Base-by-base conservation (phyloP, 2,329 filamentous ascomycete species). In the Paecilomyces sp. region DNA sequence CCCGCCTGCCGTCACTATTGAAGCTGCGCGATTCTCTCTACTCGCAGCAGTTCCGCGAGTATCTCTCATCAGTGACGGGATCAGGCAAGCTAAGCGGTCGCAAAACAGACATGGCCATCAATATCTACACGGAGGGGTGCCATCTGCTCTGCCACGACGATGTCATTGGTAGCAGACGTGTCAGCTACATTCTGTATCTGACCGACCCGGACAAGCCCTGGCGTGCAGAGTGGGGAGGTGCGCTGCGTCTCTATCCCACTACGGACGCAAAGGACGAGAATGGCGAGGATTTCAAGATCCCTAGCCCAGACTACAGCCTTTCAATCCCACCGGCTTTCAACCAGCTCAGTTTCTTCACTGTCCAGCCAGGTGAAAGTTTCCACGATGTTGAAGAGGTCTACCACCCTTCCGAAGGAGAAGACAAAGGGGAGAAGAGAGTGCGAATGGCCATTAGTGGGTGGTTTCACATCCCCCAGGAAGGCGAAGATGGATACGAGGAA, bases 51-150 rank as follows among this genome's bases (percentile, higher is more conserved):
- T 99, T 99, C 78, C 88, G 94, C 70, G 83, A 90, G 78, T 97
- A 96, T 76, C 85, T 97, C 59, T 90, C 92, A 31, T 82, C 85
- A 58, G 90, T 99, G 70, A 96, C 93, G 13, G 87, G 87, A 61
- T 91, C 91, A 60, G 94, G 94, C 0, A 87, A 91, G 60, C 77
- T 99, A 70, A 96, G 91, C 69, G 94, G 92, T 1, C 85, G 85
- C 75, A 99, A 97, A 82, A 97, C 94, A 18, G 94, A 99, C 76
- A 96, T 99, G 92, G 94, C 94, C 61, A 96, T 99, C 81, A 99
- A 99, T 72, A 88, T 99, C 56, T 99, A 99, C 76, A 97, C 92
- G 0, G 93, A 94, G 4, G 93, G 94, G 50, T 97, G 93, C 72
- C 96, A 95, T 74, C 83, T 99, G 28, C 82, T 99, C 31, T 97